Evolutionary conservation across 768 basidiomycete species (phyloP), one percentile per base, ranked within the genome.

Genomic region (Termitomyces sp.): DNA sequence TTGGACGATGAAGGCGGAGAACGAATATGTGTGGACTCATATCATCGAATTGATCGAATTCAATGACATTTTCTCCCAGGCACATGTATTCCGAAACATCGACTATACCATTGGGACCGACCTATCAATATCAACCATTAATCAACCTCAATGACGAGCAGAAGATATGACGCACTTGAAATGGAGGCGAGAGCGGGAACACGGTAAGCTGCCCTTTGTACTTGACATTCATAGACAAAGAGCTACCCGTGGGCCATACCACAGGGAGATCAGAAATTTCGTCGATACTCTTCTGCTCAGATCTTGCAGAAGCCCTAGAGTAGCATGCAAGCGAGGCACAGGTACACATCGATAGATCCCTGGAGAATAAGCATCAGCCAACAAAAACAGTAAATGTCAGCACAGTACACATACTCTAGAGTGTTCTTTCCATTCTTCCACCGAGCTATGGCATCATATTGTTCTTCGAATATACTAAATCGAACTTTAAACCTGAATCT

Each of bases 1-100:
- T 85, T 4, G 86, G 86, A 42, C 68, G 74, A 67, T 87, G 85
- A 1, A 73, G 76, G 52, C 79, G 78, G 5, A 87, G 70, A 34
- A 82, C 72, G 53, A 85, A 74, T 31, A 76, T 70, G 60, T 81
- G 79, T 37, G 74, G 70, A 7, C 79, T 78, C 70, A 83, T 69
- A 65, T 81, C 80, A 20, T 68, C 70, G 36, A 65, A 68, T 56
- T 84, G 84, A 37, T 62, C 66, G 37, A 87, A 72, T 59, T 77
- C 71, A 9, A 86, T 66, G 0, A 57, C 70, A 63, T 86, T 86
- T 9, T 67, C 47, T 20, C 83, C 85, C 0, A 55, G 43, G 17
- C 61, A 66, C 29, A 83, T 61, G 57, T 81, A 78, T 17, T 74
- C 73, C 2, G 83, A 83, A 11, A 87, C 51, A 62, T 87, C 86